Percentiles rank a stretch among this genome's conserved stretches.
phyloP scores from a whole-genome alignment of 805 yeast species.

The Candida jianshihensis region DNA sequence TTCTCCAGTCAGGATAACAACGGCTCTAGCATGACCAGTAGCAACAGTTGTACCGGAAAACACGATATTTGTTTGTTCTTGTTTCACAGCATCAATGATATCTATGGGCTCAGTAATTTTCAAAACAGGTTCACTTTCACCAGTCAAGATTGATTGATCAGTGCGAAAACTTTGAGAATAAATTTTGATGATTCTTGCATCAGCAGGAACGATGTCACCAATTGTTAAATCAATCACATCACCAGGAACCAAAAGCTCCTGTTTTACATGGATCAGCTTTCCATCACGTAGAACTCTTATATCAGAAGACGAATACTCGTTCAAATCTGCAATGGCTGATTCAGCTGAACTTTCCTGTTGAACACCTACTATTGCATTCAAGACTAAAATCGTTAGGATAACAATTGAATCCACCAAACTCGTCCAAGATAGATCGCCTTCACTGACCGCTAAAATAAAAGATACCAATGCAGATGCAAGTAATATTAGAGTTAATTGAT shows the following conservation, averaged over 20 bases:
- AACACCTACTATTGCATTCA: slow-evolving; percentile 43
- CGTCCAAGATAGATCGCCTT: slow-evolving; percentile 25
- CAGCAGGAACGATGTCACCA: slow-evolving; percentile 43
- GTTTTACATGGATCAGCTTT: slow-evolving; percentile 32
- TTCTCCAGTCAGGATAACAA: slow-evolving; percentile 41
- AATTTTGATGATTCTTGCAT: slow-evolving; percentile 33
- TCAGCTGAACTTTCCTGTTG: slow-evolving; percentile 46
- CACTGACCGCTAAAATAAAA: slow-evolving; percentile 24
- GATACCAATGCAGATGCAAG: slow-evolving; percentile 28
- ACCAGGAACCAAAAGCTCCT: slow-evolving; percentile 38
- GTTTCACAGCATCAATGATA: slow-evolving; percentile 29
- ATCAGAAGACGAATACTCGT: slow-evolving; percentile 38
- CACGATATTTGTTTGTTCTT: slow-evolving; percentile 34
- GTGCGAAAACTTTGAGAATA: slow-evolving; percentile 33
- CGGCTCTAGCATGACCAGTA: slow-evolving; percentile 36
- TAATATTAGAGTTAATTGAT: slow-evolving; percentile 28
- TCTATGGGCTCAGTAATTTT: slow-evolving; percentile 22
- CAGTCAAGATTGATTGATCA: slow-evolving; percentile 43
- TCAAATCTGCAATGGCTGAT: slow-evolving; percentile 42
- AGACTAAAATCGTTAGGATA: slow-evolving; percentile 36
- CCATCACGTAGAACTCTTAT: slow-evolving; percentile 41
- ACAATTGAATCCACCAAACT: slow-evolving; percentile 33
- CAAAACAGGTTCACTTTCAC: slow-evolving; percentile 38
- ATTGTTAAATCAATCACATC: slow-evolving; percentile 33
- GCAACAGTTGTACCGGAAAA: slow-evolving; percentile 41